Evolutionary conservation across 164 flowering plant genomes (phyloP).

Genomic region (Stephania yunnanensis): DNA sequence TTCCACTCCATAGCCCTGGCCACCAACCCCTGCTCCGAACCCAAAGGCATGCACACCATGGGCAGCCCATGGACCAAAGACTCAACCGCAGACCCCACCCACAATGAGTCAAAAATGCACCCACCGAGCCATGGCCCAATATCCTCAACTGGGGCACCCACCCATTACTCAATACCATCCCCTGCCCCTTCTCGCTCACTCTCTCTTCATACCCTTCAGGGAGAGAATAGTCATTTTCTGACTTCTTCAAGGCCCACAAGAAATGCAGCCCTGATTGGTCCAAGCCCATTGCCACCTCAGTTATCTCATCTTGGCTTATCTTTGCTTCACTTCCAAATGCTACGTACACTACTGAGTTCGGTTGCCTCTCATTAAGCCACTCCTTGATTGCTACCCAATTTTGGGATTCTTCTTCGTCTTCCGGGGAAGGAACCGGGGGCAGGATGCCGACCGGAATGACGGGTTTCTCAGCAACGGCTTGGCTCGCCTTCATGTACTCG

Average conservation of each 20-base stretch:
- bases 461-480: slow-evolving; percentile 8
- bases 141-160: slow-evolving; percentile 38
- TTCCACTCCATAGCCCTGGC: slow-evolving; percentile 9
- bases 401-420: background rate
- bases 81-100: slow-evolving; percentile 15
- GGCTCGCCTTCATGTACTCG: slow-evolving; percentile 13
- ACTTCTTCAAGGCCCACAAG: slow-evolving; percentile 29
- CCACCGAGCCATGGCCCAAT: slow-evolving; percentile 31
- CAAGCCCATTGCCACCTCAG: slow-evolving; percentile 23
- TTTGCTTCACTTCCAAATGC: slow-evolving; percentile 28
- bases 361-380: slow-evolving; percentile 3
- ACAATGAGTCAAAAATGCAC: slow-evolving; percentile 25
- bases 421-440: slow-evolving; percentile 1
- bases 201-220: slow-evolving; percentile 31
- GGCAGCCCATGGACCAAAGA: slow-evolving; percentile 10
- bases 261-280: slow-evolving; percentile 24
- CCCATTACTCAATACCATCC: slow-evolving; percentile 21
- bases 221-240: background rate
- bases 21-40: background rate
- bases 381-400: background rate
- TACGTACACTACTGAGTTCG: slow-evolving; percentile 15
- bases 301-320: slow-evolving; percentile 18
- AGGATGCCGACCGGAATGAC: slow-evolving; percentile 21
- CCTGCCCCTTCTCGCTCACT: background rate
- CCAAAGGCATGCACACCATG: slow-evolving; percentile 27